These are phyloP conservation scores for Daldinia loculata DNA, from an alignment of 495 filamentous ascomycete species.

Conservation along the genomic window DNA sequence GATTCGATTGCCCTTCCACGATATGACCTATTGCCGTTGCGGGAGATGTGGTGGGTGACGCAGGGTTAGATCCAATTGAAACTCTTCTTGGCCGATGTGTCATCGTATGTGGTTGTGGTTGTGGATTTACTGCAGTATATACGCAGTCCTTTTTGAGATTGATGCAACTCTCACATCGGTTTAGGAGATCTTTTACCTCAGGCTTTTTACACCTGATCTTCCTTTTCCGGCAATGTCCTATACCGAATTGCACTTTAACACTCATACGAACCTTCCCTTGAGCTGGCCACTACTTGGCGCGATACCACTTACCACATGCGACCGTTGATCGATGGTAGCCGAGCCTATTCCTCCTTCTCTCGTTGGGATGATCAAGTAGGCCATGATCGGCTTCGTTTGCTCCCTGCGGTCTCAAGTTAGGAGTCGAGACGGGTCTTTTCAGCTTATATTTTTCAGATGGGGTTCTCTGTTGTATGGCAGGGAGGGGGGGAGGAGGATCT, in stretches of 20 bases:
- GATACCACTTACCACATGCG: conserved; percentile 84
- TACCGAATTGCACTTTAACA: conserved; percentile 26
- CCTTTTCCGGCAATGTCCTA: conserved; percentile 91
- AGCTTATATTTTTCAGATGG: conserved; percentile 56
- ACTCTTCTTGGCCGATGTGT: conserved; percentile 51
- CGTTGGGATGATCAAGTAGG: conserved; percentile 62
- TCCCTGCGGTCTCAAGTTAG: conserved; percentile 67
- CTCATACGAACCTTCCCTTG: conserved; percentile 16
- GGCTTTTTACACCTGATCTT: conserved; percentile 94
- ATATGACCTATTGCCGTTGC: conserved; percentile 55
- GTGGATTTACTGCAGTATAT: conserved; percentile 92
- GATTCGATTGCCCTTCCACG: conserved; percentile 53
- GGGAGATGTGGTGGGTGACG: conserved; percentile 61
- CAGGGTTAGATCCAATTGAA: conserved; percentile 50
- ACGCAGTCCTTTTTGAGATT: conserved; percentile 95
- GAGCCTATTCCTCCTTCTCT: conserved; percentile 95
- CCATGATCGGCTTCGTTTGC: conserved; percentile 41
- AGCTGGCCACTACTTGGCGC: conserved; percentile 28
- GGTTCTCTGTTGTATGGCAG: conserved; percentile 47
- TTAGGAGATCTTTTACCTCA: conserved; percentile 70
- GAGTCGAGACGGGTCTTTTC: conserved; percentile 71
- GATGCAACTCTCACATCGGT: conserved; percentile 95
- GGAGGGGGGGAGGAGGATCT: conserved; percentile 22
- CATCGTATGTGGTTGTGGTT: conserved; percentile 61
- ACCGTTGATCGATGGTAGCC: conserved; percentile 98